Base-by-base conservation (phyloP, 805 yeast species). In the Jamesozyma gamospora region DNA sequence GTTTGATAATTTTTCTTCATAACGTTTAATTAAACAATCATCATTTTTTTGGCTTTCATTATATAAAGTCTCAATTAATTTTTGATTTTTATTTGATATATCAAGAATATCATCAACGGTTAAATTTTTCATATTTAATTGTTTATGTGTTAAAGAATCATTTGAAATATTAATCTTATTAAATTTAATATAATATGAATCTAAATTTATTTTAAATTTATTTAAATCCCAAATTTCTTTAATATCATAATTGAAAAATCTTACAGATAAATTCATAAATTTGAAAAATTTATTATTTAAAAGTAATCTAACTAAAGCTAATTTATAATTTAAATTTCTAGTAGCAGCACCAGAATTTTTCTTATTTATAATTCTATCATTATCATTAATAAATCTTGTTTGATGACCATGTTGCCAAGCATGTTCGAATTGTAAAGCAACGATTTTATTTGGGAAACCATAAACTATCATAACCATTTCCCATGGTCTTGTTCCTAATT, bases 361-460 rank as follows among this genome's bases (percentile, higher is more conserved):
- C 14, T 44, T 47, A 17, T 56, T 64, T 1, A 67, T 59, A 12
- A 75, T 53, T 39, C 79, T 56, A 11, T 55, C 55, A 0, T 47
- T 45, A 2, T 58, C 52, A 6, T 37, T 19, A 6, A 83, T 74
- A 51, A 76, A 84, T 29, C 86, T 63, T 0, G 94, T 79, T 37
- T 65, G 67, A 45, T 78, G 67, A 1, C 79, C 65, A 56, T 83
- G 92, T 49, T 84, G 94, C 75, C 83, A 79, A 1, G 94, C 88
- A 58, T 82, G 87, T 51, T 85, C 95, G 58, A 84, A 84, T 56
- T 77, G 88, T 37, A 85, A 59, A 0, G 94, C 94, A 3, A 79
- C 60, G 3, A 78, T 66, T 44, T 74, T 75, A 6, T 77, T 74
- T 0, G 85, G 85, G 52, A 85, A 84, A 2, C 88, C 87, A 50